Percentiles rank a stretch among this genome's conserved stretches.
These are phyloP conservation scores for Wickerhamomyces ciferrii DNA, from an alignment of 805 yeast species.

Conservation along the genomic window DNA sequence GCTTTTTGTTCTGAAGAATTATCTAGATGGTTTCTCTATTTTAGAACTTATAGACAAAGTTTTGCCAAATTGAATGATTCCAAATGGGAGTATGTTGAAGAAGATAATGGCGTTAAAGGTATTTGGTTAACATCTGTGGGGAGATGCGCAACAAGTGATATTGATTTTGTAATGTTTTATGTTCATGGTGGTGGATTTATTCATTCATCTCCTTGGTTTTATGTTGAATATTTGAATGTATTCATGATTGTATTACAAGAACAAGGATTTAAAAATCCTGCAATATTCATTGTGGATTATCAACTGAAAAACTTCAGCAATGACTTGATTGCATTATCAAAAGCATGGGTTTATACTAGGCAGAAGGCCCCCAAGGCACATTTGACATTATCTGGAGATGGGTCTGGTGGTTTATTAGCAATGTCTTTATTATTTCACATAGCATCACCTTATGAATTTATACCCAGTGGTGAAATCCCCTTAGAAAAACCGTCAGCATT, in stretches of 20 bases:
- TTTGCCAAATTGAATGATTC: slow-evolving; percentile 1
- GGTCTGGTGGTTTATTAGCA: slow-evolving; percentile 41
- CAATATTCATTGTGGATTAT: slow-evolving; percentile 32
- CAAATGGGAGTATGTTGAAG: slow-evolving; percentile 3
- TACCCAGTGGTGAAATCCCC: not conserved
- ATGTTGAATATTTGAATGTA: slow-evolving; percentile 38
- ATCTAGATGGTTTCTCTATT: not conserved
- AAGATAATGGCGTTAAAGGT: slow-evolving; percentile 24
- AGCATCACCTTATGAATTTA: slow-evolving; percentile 23
- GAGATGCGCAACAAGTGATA: slow-evolving; percentile 16
- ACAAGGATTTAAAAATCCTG: slow-evolving; percentile 47
- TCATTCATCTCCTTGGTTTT: slow-evolving; percentile 32
- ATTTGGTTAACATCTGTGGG: slow-evolving; percentile 27
- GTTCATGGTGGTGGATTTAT: slow-evolving; percentile 39
- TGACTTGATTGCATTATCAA: slow-evolving; percentile 22
- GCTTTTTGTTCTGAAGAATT: not conserved
- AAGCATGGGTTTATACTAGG: slow-evolving; percentile 20
- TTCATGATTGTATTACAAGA: slow-evolving; percentile 34
- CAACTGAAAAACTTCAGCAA: slow-evolving; percentile 15
- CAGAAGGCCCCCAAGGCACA: slow-evolving; percentile 21
- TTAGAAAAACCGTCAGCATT: slow-evolving; percentile 24
- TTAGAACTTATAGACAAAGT: slow-evolving; percentile 1
- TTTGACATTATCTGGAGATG: slow-evolving; percentile 37
- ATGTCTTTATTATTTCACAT: slow-evolving; percentile 32
- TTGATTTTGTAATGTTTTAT: slow-evolving; percentile 37